Conservation (phyloP, 1,284 basidiomycete species). For the Tylopilus sp. region DNA sequence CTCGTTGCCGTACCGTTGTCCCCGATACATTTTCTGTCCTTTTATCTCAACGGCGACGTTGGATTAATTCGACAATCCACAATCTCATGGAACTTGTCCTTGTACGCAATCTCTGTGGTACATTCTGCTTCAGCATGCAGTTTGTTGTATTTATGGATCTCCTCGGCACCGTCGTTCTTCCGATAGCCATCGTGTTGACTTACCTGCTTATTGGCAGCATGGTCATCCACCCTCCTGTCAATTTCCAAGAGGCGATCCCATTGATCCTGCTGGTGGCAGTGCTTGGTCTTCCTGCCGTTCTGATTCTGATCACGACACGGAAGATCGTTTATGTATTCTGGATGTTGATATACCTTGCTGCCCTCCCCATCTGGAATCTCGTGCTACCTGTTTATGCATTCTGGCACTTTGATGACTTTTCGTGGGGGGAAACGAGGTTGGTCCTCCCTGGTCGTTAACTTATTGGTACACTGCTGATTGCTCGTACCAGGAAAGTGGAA, state of each 20-base stretch:
- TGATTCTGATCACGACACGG: conserved; percentile 91
- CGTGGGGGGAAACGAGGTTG: conserved; percentile 96
- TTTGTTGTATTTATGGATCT: conserved; percentile 99
- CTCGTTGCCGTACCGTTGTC: conserved; percentile 91
- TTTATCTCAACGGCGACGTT: conserved; percentile 94
- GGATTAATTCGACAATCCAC: conserved; percentile 99
- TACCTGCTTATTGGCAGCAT: conserved; percentile 85
- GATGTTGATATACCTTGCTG: conserved; percentile 94
- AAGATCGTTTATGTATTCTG: conserved; percentile 96
- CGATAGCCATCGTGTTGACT: conserved; percentile 91
- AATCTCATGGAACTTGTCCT: conserved; percentile 99
- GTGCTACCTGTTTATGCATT: conserved; percentile 92
- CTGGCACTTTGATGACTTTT: conserved; percentile 99
- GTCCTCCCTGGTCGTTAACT: conserved; percentile 28
- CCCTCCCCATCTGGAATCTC: conserved; percentile 95
- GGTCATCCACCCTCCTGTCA: conserved; percentile 75
- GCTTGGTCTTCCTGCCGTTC: conserved; percentile 87
- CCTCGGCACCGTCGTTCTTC: conserved; percentile 91
- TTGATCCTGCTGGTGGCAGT: conserved; percentile 87
- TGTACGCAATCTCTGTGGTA: conserved; percentile 93
- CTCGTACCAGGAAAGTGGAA: conserved; percentile 78
- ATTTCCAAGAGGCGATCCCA: conserved; percentile 93
- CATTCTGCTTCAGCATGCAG: conserved; percentile 97
- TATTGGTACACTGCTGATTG: conserved; percentile 13
- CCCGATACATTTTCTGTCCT: conserved; percentile 94